phyloP scores from a whole-genome alignment of 2,329 filamentous ascomycete species.

The Penicillium sp. region DNA sequence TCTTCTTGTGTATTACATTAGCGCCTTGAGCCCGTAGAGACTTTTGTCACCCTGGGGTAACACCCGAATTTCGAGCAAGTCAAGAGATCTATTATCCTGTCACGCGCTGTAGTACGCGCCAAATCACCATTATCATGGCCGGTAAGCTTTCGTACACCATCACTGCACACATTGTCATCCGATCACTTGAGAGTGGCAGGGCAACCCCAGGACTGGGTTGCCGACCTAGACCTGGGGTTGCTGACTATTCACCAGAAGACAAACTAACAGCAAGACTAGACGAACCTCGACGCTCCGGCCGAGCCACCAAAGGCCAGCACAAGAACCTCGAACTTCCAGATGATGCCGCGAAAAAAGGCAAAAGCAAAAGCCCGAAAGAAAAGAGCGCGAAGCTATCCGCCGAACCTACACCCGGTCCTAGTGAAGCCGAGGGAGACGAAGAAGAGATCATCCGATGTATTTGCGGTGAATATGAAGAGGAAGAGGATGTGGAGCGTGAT shows the following conservation, averaged over 20 bases:
- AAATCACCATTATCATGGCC: conserved; percentile 49
- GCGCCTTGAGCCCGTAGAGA: conserved; percentile 42
- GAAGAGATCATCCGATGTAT: conserved; percentile 86
- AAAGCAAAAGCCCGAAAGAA: conserved; percentile 46
- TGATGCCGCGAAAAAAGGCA: conserved; percentile 45
- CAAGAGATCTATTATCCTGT: conserved; percentile 18
- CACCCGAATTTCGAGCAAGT: conserved; percentile 20
- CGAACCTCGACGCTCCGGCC: conserved; percentile 89
- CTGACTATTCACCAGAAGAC: conserved; percentile 7
- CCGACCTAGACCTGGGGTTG: neutral
- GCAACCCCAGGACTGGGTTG: neutral
- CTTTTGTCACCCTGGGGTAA: conserved; percentile 26
- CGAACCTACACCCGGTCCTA: conserved; percentile 43
- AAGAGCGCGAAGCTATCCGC: conserved; percentile 47
- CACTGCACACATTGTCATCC: conserved; percentile 7
- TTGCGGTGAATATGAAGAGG: conserved; percentile 81
- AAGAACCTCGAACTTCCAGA: conserved; percentile 79
- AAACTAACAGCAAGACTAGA: conserved; percentile 49
- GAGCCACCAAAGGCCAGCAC: conserved; percentile 95
- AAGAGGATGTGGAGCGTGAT: conserved; percentile 79
- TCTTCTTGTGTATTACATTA: conserved; percentile 42
- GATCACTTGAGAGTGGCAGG: conserved; percentile 3
- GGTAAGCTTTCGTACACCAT: conserved; percentile 54
- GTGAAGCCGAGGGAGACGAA: conserved; percentile 62
- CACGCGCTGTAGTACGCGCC: conserved; percentile 37